Base-by-base conservation (phyloP, 106 monocot species). In the Allium cepa region DNA sequence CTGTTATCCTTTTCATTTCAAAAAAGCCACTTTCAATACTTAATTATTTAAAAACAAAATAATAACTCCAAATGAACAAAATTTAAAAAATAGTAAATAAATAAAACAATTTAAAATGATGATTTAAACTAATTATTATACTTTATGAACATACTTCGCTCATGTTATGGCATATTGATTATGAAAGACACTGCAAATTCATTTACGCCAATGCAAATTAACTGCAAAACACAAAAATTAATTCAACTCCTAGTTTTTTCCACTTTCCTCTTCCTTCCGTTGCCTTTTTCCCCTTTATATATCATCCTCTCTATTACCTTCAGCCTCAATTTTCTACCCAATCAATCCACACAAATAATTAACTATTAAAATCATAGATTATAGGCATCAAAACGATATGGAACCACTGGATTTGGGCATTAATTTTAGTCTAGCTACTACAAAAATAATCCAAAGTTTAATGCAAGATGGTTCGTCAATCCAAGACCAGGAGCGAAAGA, bases 401-500 rank as follows among this genome's bases (percentile, higher is more conserved):
- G 47, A 47, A 4, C 17, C 50, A 11, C 66, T 70, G 7, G 88
- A 85, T 26, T 64, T 84, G 50, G 90, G 75, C 8, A 68, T 92
- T 66, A 79, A 82, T 71, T 63, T 87, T 76, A 82, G 64, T 68
- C 75, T 86, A 4, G 75, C 67, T 57, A 71, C 79, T 17, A 65
- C 64, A 46, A 66, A 56, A 45, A 69, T 75, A 56, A 66, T 75
- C 13, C n/a, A 16, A 6, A 64, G 46, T 46, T 60, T 77, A 36
- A 53, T 69, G 18, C 67, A 60, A 3, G 22, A 65, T 49, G 68
- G 36, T 26, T 50, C 66, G 3, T 66, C 51, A 8, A 26, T 26
- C 49, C 18, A 46, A 10, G 66, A n/a, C 56, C 59, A 57, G 12
- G 71, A 36, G 12, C 55, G 47, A 16, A 66, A 57, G 60, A 51